Evolutionary conservation across 2,329 filamentous ascomycete species (phyloP).

Genomic region (Botrytis byssoidea): DNA sequence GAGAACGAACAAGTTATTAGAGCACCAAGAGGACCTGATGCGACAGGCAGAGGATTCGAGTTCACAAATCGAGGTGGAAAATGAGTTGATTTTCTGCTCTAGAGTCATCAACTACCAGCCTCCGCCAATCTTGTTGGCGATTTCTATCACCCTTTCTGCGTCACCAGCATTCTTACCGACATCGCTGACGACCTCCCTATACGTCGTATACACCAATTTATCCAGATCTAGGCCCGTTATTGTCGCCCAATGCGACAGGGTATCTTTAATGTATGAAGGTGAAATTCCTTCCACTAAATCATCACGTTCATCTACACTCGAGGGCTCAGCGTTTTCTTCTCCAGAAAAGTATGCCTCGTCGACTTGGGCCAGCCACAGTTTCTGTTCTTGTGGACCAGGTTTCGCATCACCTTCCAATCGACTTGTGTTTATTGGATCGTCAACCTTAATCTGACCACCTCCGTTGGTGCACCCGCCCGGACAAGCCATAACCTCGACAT

Average conservation of each 20-base stretch:
- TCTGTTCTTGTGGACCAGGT: constrained; percentile 75
- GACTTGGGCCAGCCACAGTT: constrained; percentile 76
- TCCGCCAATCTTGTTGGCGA: constrained; percentile 87
- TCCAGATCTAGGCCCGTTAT: constrained; percentile 69
- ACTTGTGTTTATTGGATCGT: constrained; percentile 65
- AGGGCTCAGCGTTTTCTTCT: constrained; percentile 49
- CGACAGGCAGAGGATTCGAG: constrained; percentile 73
- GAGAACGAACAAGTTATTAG: constrained; percentile 68
- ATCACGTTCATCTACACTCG: constrained; percentile 33
- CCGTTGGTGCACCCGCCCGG: constrained; percentile 98
- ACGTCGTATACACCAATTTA: constrained; percentile 80
- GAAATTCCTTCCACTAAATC: constrained; percentile 64
- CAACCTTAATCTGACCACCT: constrained; percentile 89
- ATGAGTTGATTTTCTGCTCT: constrained; percentile 44
- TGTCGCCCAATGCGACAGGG: constrained; percentile 73
- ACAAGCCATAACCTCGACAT: constrained; percentile 98
- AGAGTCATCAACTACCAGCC: constrained; percentile 92
- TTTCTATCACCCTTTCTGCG: constrained; percentile 78
- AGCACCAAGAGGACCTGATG: constrained; percentile 74
- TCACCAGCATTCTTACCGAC: constrained; percentile 76
- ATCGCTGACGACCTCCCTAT: constrained; percentile 89
- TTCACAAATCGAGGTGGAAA: constrained; percentile 65
- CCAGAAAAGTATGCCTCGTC: constrained; percentile 90
- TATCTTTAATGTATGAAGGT: constrained; percentile 61
- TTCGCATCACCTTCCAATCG: constrained; percentile 51